Base-by-base conservation (phyloP, 495 filamentous ascomycete genomes). In the Neurospora sp. region DNA sequence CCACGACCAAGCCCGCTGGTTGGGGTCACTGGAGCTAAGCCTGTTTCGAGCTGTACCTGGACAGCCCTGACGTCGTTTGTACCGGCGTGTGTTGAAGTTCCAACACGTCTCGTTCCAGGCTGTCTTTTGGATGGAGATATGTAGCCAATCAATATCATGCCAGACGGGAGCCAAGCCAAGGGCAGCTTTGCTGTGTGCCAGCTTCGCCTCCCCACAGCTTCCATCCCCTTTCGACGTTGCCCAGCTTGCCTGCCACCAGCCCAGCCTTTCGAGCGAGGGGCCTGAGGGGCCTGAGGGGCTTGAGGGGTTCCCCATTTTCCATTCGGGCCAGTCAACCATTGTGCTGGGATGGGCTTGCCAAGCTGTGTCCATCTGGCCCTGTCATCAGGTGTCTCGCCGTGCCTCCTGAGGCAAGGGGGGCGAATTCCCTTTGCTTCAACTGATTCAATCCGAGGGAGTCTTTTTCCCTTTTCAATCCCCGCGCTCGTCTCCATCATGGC, bases 191-290 rank as follows among this genome's bases (percentile, higher is more conserved):
- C n/a, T n/a, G n/a, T n/a, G n/a, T n/a, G n/a, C n/a, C n/a, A n/a
- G n/a, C n/a, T n/a, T 74, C 40, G 73, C 73, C 73, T 71, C 73
- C 48, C 71, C 53, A 22, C 48, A 59, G 48, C 53, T 61, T 61
- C 53, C 53, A n/a, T n/a, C n/a, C n/a, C 20, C 53, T 31, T 35
- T 53, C n/a, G 44, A 48, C 44, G n/a, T 22, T 48, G 46, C 46
- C 48, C 48, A 59, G 20, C 22, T 61, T 61, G 53, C 53, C 53
- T 31, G 53, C 53, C 53, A n/a, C 27, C 12, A 61, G 27, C 53
- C 53, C 53, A 61, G 53, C 53, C 53, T 31, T 61, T 61, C 12
- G 14, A 61, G 53, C 48, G 48, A 59, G 48, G 48, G 48, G 48
- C 48, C 48, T 27, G 46, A 53, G 46, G 46, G 44, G 44, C 44